Conservation (phyloP, 31 red algal species). For the Porphyra umbilicalis region DNA sequence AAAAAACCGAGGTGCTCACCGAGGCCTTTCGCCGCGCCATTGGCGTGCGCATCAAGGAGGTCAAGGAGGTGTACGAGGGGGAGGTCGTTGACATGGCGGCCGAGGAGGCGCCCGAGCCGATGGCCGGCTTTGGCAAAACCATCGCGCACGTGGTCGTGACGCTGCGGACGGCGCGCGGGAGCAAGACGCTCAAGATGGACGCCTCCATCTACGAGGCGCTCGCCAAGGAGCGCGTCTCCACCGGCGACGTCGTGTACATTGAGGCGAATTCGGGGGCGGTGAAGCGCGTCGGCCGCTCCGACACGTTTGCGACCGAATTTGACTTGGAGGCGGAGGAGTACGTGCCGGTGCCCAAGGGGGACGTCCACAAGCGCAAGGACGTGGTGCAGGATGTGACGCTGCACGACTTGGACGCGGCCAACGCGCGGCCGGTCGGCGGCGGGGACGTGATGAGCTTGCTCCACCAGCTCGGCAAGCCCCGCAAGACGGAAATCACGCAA, state of each 20-base stretch:
- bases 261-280: conserved; percentile 94
- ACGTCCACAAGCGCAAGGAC: conserved; percentile 92
- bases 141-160: conserved; percentile 82
- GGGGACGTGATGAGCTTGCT: conserved; percentile 88
- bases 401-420: conserved; percentile 95
- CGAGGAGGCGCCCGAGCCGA: conserved; percentile 88
- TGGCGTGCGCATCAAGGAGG: conserved; percentile 96
- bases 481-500: conserved; percentile 98
- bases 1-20: conserved; percentile 98
- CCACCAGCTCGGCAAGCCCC: conserved; percentile 87
- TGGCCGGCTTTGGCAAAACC: conserved; percentile 86
- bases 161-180: conserved; percentile 80
- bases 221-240: conserved; percentile 76
- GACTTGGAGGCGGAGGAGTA: conserved; percentile 99
- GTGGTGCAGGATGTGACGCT: conserved; percentile 97
- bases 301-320: conserved; percentile 92
- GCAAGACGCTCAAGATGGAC: conserved; percentile 86
- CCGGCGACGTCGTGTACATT: conserved; percentile 97
- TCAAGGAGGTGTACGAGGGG: conserved; percentile 99
- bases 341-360: conserved; percentile 97
- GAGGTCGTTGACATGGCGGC: conserved; percentile 92
- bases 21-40: conserved; percentile 96
- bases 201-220: conserved; percentile 91
- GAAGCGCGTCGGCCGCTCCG: conserved; percentile 91
- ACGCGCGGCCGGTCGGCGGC: conserved; percentile 87